Percentiles rank a stretch among this genome's conserved stretches.
Conservation (phyloP, 148 eudicot species). For the Persicaria maculosa region DNA sequence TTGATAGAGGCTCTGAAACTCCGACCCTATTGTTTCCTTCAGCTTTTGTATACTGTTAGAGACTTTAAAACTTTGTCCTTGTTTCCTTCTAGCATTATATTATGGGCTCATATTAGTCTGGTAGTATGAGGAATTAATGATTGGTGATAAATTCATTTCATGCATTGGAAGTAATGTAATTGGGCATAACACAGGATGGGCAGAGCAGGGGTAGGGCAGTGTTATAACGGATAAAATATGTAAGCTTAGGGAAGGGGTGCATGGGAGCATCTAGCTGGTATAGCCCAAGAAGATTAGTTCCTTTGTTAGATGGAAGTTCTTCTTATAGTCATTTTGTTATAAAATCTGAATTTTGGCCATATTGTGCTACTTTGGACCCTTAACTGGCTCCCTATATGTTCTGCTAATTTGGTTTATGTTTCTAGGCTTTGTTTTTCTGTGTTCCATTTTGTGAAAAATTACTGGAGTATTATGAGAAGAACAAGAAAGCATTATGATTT, state of each 20-base stretch:
- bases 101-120: not conserved
- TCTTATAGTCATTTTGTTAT: not conserved
- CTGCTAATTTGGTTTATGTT: slow-evolving; percentile 12
- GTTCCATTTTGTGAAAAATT: slow-evolving; percentile 89
- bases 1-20: not conserved
- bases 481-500: slow-evolving; percentile 34
- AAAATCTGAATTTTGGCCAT: not conserved
- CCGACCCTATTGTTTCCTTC: not conserved
- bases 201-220: not conserved
- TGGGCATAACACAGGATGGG: not conserved
- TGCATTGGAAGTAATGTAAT: not conserved
- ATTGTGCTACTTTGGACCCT: not conserved
- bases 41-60: not conserved
- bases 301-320: not conserved
- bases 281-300: not conserved
- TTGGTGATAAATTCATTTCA: not conserved
- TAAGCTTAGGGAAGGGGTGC: not conserved
- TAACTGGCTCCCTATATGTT: not conserved
- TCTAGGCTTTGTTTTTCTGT: slow-evolving; percentile 86
- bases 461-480: slow-evolving; percentile 73
- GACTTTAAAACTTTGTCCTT: not conserved
- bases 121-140: not conserved
- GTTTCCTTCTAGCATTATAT: not conserved
- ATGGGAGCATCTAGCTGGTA: not conserved
- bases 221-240: not conserved